Percentiles rank a stretch among this genome's conserved stretches.
These are phyloP conservation scores for Xylaria sp. DNA, from an alignment of 2,329 filamentous ascomycete genomes.

Conservation along the genomic window DNA sequence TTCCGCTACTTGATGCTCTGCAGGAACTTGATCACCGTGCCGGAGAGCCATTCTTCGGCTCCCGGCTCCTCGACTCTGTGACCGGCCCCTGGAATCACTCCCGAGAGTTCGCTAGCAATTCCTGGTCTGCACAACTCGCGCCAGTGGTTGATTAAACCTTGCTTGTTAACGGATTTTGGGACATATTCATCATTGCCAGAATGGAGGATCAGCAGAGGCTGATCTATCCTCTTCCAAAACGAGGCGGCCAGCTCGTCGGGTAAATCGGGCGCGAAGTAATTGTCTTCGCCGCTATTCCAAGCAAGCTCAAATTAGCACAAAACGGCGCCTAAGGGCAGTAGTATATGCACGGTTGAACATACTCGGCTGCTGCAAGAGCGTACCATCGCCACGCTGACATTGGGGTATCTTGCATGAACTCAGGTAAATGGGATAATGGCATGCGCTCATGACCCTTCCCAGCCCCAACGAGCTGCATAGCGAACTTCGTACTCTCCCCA, in stretches of 20 bases:
- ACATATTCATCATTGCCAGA: constrained; percentile 75
- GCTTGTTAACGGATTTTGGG: constrained; percentile 67
- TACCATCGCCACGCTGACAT: constrained; percentile 65
- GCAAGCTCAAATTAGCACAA: constrained; percentile 1
- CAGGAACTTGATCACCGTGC: constrained; percentile 61
- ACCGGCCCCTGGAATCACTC: constrained; percentile 62
- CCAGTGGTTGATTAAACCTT: constrained; percentile 68
- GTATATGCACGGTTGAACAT: constrained; percentile 44
- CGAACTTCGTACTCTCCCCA: constrained; percentile 59
- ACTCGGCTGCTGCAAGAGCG: constrained; percentile 63
- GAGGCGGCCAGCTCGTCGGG: constrained; percentile 61
- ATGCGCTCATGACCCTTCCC: constrained; percentile 68
- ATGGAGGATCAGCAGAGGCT: constrained; percentile 72
- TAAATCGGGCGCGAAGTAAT: constrained; percentile 89
- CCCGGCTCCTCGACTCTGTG: constrained; percentile 61
- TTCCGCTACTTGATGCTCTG: constrained; percentile 34
- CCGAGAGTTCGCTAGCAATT: constrained; percentile 63
- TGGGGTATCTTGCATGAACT: constrained; percentile 54
- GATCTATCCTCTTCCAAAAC: constrained; percentile 74
- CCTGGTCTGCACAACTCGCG: constrained; percentile 55
- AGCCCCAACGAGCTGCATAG: constrained; percentile 64
- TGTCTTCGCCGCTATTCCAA: constrained; percentile 74
- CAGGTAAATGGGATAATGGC: constrained; percentile 57
- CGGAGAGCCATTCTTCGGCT: constrained; percentile 62
- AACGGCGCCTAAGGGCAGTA: not conserved